Base-by-base conservation (phyloP, 169 alveolate genomes). In the Eimeria praecox region DNA sequence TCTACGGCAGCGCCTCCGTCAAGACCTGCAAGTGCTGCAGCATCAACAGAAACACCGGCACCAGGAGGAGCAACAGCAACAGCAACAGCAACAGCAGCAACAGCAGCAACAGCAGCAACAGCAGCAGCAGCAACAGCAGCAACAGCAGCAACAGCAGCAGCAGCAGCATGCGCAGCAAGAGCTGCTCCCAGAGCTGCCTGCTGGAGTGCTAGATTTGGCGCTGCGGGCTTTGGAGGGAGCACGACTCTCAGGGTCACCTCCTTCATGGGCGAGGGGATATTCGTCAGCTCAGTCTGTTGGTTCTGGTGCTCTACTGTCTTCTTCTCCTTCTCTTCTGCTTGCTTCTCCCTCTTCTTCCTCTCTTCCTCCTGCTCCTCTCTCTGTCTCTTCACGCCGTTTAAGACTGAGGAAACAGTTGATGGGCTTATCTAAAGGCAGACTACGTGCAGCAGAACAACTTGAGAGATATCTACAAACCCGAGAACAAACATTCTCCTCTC, bases 171-270 rank as follows among this genome's bases (percentile, higher is more conserved):
- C 0, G 80, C 46, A 69, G 80, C 46, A 69, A 24, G 62, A 8
- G n/a, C 52, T 82, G 73, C 90, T 82, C 5, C 90, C 90, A 14
- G 73, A 33, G 27, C 71, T 82, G 42, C 69, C 71, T 8, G 22
- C 73, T 49, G 90, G 90, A 8, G 52, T 82, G 90, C 27, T 82
- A 5, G 90, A 82, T 40, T 56, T 46, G 42, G 90, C 90, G 3
- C 46, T 82, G 40, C 90, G 90, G 20, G 90, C 90, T 6, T 35
- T 82, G 14, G 90, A 82, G 1, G 52, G 71, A 42, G 49, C 44
- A 9, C 42, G 64, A 27, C 73, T 82, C 6, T 8, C 44, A 71
- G 90, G 90, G 38, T 44, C 12, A 27, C n/a, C 71, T 49, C 64
- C 90, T 35, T 12, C 71, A 9, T 82, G 90, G 90, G 90, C 90